Evolutionary conservation across 2,329 filamentous ascomycete species (phyloP).

Genomic region (Botryotinia narcissicola): DNA sequence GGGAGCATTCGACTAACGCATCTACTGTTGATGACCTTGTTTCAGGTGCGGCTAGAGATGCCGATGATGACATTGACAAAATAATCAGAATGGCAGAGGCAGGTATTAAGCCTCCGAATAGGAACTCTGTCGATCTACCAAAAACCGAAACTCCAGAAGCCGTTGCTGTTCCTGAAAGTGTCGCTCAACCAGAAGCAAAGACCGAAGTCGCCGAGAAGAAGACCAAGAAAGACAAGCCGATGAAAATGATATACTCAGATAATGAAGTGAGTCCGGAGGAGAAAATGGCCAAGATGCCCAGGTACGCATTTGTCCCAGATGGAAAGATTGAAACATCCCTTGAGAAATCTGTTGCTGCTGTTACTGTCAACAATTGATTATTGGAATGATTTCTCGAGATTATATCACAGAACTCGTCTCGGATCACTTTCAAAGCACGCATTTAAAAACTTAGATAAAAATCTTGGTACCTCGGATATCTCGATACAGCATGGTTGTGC

Average conservation of each 20-base stretch:
- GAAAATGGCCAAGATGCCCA: constrained; percentile 75
- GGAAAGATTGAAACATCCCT: constrained; percentile 38
- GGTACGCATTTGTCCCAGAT: constrained; percentile 65
- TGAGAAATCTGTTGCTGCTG: constrained; percentile 34
- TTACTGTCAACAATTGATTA: constrained; percentile 28
- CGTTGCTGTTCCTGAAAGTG: neutral
- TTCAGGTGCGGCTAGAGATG: constrained; percentile 45
- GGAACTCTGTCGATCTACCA: constrained; percentile 44
- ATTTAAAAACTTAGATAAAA: neutral
- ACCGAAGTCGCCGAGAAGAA: constrained; percentile 57
- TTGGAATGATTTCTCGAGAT: constrained; percentile 7
- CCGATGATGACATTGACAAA: constrained; percentile 65
- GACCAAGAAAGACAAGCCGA: constrained; percentile 64
- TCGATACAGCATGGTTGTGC: neutral
- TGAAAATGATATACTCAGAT: constrained; percentile 79
- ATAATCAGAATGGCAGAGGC: constrained; percentile 64
- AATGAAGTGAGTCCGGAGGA: constrained; percentile 81
- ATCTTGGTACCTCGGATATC: neutral
- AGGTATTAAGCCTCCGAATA: constrained; percentile 52
- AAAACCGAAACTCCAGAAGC: constrained; percentile 14
- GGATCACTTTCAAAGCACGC: neutral
- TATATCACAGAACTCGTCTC: neutral
- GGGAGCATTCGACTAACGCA: constrained; percentile 40
- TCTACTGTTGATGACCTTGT: constrained; percentile 50
- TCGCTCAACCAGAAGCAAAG: constrained; percentile 38